phyloP scores from a whole-genome alignment of 1,284 basidiomycete species.

The Psilocybe mexicana region DNA sequence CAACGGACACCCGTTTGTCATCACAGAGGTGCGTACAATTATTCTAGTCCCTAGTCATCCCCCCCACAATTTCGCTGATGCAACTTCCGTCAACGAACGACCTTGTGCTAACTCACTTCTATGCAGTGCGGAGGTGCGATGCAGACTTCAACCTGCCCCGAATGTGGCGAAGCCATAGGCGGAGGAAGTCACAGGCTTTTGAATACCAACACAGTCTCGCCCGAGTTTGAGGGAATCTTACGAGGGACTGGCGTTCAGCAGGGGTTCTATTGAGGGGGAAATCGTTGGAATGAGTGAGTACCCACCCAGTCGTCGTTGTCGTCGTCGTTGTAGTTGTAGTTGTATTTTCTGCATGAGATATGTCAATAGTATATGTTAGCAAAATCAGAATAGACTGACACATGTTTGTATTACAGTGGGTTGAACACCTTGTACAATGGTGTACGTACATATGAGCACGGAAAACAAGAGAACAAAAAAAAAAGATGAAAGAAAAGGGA shows the following conservation, averaged over 20 bases:
- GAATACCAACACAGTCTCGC: not conserved
- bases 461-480: no score
- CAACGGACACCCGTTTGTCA: constrained; percentile 1
- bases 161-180: not conserved
- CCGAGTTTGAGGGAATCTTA: not conserved
- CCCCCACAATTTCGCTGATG: no score
- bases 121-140: not conserved
- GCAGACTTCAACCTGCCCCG: not conserved
- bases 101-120: not conserved
- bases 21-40: not conserved
- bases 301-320: no score
- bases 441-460: no score
- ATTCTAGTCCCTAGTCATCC: not conserved
- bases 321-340: no score
- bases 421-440: no score
- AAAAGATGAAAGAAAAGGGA: no score
- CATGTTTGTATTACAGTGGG: no score
- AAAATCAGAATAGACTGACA: no score
- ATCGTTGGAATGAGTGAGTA: not conserved
- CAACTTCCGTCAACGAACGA: no score
- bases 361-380: no score
- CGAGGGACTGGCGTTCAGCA: not conserved
- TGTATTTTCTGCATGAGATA: no score
- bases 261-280: not conserved
- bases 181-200: not conserved